phyloP scores from a whole-genome alignment of 2,329 filamentous ascomycete species.

The Endothia cerciana region DNA sequence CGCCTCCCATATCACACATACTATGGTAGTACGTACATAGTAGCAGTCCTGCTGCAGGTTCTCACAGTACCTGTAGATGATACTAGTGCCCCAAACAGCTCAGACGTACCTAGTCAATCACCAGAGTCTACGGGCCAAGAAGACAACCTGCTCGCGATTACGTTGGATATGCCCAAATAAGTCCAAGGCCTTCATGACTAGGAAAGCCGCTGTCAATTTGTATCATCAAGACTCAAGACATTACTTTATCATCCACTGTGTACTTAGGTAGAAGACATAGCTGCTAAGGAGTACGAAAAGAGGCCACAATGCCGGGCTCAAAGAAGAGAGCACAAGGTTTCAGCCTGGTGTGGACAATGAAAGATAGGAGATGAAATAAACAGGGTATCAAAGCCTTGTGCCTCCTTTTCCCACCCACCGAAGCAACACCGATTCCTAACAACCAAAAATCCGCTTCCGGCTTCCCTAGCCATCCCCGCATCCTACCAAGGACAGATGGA shows the following conservation, averaged over 20 bases:
- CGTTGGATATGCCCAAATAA: background rate
- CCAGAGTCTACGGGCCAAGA: background rate
- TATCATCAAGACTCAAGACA: constrained; percentile 25
- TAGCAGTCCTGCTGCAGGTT: too few species aligned
- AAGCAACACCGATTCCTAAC: background rate
- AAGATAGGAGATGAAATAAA: constrained; percentile 4
- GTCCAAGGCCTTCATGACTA: background rate
- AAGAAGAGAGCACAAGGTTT: constrained; percentile 11
- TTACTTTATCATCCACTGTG: constrained; percentile 19
- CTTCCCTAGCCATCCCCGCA: background rate
- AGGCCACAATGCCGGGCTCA: background rate
- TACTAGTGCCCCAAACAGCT: too few species aligned
- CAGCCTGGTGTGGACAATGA: constrained; percentile 17
- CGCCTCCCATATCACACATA: too few species aligned
- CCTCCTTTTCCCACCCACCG: constrained; percentile 3
- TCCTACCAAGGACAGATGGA: background rate
- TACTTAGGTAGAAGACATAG: background rate
- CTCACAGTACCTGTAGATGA: too few species aligned
- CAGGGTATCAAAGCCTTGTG: constrained; percentile 28
- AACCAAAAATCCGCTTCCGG: background rate
- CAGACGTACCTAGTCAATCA: too few species aligned
- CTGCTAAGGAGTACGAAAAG: background rate
- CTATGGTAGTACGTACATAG: too few species aligned
- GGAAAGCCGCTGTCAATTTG: background rate
- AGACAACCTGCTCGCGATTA: background rate